These are phyloP conservation scores for Salix suchowensis DNA, from an alignment of 345 rosid species.

Conservation along the genomic window DNA sequence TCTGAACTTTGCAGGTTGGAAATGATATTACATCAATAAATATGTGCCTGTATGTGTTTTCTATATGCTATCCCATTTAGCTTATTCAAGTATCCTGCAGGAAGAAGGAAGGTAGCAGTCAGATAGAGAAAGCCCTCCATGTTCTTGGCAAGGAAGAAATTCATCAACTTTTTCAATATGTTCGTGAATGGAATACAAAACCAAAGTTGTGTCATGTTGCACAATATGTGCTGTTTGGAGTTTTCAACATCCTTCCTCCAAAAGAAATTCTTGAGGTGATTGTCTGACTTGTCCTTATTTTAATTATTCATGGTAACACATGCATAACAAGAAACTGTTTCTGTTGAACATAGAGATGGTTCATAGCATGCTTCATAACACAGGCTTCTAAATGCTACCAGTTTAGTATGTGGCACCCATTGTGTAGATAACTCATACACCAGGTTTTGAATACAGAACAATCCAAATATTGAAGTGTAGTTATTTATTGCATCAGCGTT, in stretches of 20 bases:
- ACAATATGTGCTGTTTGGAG: conserved; percentile 64
- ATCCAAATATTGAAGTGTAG: not conserved
- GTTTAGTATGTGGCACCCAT: not conserved
- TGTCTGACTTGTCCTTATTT: not conserved
- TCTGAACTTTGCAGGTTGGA: conserved; percentile 68
- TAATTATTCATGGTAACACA: not conserved
- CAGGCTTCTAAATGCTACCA: not conserved
- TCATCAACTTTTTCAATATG: conserved; percentile 63
- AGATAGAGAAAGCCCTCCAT: conserved; percentile 57
- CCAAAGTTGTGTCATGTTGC: conserved; percentile 89
- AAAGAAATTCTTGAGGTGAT: conserved; percentile 72
- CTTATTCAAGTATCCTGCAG: conserved; percentile 33
- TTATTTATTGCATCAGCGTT: too few relatives aligned
- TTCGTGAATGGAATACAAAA: conserved; percentile 92
- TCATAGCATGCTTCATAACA: not conserved
- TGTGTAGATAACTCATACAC: not conserved
- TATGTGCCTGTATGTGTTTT: not conserved
- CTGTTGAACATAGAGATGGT: not conserved
- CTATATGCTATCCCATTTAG: not conserved
- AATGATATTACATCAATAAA: not conserved
- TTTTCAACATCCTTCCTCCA: conserved; percentile 72
- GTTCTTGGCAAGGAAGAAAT: conserved; percentile 65
- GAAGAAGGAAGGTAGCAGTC: conserved; percentile 48
- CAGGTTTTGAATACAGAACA: not conserved
- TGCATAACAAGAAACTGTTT: not conserved